A percentile compares a stretch with the other conserved stretches of the same genome.
These are phyloP conservation scores for Fusarium sp. DNA, from an alignment of 2,329 filamentous ascomycete genomes.

Conservation along the genomic window DNA sequence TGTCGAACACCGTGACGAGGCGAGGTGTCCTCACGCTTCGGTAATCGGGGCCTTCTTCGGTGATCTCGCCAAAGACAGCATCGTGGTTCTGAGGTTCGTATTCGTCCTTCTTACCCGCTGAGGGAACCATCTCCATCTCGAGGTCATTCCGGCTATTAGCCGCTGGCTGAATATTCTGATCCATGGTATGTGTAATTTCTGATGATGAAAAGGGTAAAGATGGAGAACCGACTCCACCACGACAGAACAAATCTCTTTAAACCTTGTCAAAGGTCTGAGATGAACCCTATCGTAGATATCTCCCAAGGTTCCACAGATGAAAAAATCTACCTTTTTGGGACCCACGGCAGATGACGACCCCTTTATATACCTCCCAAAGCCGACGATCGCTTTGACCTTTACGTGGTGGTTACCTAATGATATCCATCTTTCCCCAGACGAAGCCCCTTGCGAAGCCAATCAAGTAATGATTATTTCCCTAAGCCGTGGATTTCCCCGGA, in stretches of 20 bases:
- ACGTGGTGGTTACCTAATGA: background rate
- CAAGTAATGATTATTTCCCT: background rate
- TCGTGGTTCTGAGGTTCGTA: conserved; percentile 33
- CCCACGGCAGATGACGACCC: background rate
- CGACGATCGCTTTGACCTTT: background rate
- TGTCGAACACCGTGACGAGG: background rate
- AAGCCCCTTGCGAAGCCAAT: background rate
- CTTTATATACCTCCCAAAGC: background rate
- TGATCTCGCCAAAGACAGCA: conserved; percentile 48
- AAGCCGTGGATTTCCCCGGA: background rate
- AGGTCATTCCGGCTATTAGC: background rate
- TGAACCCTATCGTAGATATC: background rate
- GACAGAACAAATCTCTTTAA: background rate
- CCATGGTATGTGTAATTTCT: background rate
- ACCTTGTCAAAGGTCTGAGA: background rate
- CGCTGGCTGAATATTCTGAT: background rate
- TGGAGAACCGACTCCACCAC: background rate
- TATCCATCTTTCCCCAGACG: background rate
- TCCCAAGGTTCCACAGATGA: background rate
- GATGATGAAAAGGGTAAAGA: background rate
- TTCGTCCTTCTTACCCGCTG: background rate
- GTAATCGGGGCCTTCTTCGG: conserved; percentile 47
- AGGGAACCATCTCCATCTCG: background rate
- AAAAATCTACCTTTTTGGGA: background rate
- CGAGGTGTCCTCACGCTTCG: conserved; percentile 38